A percentile compares a stretch with the other conserved stretches of the same genome.
Evolutionary conservation across 805 yeast genomes (phyloP).

Genomic region (Wickerhamiella alocasiicola): DNA sequence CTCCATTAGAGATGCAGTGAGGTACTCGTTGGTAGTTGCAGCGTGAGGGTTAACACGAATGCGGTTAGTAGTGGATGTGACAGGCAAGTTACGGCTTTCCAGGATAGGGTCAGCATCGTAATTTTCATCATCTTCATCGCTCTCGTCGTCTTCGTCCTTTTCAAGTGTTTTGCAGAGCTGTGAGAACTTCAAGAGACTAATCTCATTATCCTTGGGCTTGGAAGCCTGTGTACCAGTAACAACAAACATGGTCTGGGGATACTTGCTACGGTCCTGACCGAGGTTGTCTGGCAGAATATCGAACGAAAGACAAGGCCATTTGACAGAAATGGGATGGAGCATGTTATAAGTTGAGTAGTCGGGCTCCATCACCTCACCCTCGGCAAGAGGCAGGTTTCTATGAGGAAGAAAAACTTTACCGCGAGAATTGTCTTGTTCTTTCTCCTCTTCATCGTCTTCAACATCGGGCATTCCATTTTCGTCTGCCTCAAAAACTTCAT

Average conservation of each 20-base stretch:
- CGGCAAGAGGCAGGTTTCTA: conserved; percentile 78
- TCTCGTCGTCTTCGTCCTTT: conserved; percentile 68
- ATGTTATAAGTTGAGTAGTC: conserved; percentile 93
- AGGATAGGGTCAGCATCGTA: conserved; percentile 72
- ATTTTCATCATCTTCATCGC: conserved; percentile 59
- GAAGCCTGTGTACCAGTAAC: conserved; percentile 93
- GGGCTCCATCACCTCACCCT: conserved; percentile 91
- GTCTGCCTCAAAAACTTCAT: conserved; percentile 55
- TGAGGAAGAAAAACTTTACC: conserved; percentile 66
- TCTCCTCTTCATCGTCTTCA: conserved; percentile 48
- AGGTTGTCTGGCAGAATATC: conserved; percentile 77
- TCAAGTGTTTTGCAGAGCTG: conserved; percentile 75
- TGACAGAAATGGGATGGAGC: conserved; percentile 85
- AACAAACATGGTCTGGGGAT: conserved; percentile 75
- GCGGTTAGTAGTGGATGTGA: conserved; percentile 78
- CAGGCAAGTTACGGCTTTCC: conserved; percentile 70
- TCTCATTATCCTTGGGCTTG: conserved; percentile 74
- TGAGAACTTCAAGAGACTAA: conserved; percentile 70
- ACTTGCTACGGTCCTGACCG: conserved; percentile 79
- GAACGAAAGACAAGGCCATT: conserved; percentile 94
- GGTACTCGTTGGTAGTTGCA: conserved; percentile 57
- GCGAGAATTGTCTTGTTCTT: conserved; percentile 31
- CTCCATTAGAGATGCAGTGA: conserved; percentile 81
- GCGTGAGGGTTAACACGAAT: conserved; percentile 75
- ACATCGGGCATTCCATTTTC: conserved; percentile 85